phyloP scores from a whole-genome alignment of 371 early-diverging fungal genomes.

The Funneliformis caledonium region DNA sequence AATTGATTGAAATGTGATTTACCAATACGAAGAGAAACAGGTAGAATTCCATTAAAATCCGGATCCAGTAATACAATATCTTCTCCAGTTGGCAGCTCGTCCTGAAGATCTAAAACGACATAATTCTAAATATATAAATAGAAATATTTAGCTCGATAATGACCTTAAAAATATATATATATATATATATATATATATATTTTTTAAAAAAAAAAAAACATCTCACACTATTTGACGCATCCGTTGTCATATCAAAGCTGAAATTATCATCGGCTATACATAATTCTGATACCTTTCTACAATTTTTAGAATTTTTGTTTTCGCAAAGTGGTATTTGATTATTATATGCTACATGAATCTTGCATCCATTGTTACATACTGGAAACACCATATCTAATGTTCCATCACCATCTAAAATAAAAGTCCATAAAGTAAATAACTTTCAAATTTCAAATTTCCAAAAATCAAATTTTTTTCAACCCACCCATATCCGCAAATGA shows the following conservation, averaged over 20 bases:
- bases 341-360: slow-evolving; percentile 83
- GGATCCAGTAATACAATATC: slow-evolving; percentile 52
- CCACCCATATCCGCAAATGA: slow-evolving; percentile 85
- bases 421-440: not conserved
- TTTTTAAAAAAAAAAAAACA: not conserved
- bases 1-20: slow-evolving; percentile 19
- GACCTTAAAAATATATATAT: not conserved
- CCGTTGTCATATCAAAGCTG: slow-evolving; percentile 60
- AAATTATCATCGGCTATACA: slow-evolving; percentile 80
- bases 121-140: slow-evolving; percentile 30
- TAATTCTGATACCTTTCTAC: slow-evolving; percentile 68
- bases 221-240: slow-evolving; percentile 53
- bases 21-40: slow-evolving; percentile 59
- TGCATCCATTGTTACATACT: slow-evolving; percentile 62
- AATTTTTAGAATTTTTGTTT: slow-evolving; percentile 53
- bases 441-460: not conserved
- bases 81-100: slow-evolving; percentile 54
- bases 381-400: slow-evolving; percentile 85
- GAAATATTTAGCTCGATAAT: not conserved
- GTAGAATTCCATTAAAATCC: slow-evolving; percentile 60
- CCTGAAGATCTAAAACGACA: not conserved
- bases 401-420: slow-evolving; percentile 78
- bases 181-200: too few relatives aligned
- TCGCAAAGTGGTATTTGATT: slow-evolving; percentile 81
- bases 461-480: slow-evolving; percentile 37